These are phyloP conservation scores for Saccharomycopsis sp. DNA, from an alignment of 805 yeast species.

Conservation along the genomic window DNA sequence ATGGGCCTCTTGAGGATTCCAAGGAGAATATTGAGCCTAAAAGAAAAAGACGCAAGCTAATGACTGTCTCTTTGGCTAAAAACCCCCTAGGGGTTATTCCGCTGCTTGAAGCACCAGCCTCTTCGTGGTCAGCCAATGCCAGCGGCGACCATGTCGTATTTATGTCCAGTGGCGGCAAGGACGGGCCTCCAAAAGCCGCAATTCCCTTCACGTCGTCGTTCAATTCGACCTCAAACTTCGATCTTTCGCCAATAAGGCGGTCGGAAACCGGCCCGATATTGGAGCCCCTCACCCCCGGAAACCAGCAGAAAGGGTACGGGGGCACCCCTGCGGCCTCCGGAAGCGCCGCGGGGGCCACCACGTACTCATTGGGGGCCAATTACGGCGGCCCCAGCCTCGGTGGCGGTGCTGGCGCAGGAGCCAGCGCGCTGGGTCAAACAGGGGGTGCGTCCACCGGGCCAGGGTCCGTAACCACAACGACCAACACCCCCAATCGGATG, in stretches of 20 bases:
- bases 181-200: conserved; percentile 15
- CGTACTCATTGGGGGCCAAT: not conserved
- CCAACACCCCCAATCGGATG: conserved; percentile 20
- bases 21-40: conserved; percentile 18
- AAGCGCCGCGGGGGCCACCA: not conserved
- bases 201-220: conserved; percentile 54
- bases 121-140: conserved; percentile 37
- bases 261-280: conserved; percentile 55
- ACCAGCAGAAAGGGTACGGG: not conserved
- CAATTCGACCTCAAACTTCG: conserved; percentile 58
- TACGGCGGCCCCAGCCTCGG: conserved; percentile 43
- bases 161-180: conserved; percentile 20
- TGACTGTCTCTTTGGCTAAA: conserved; percentile 21
- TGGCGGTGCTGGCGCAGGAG: conserved; percentile 22
- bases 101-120: conserved; percentile 33
- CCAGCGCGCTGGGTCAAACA: too few species aligned
- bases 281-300: conserved; percentile 40
- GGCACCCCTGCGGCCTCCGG: not conserved
- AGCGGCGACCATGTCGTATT: conserved; percentile 33
- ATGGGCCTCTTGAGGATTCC: conserved; percentile 1
- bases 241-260: conserved; percentile 51
- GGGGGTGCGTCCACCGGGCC: too few species aligned
- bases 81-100: conserved; percentile 28
- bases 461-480: too few species aligned
- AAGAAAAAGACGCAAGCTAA: conserved; percentile 23